Evolutionary conservation across 495 filamentous ascomycete genomes (phyloP), one percentile per base, ranked within the genome.

Genomic region (Xylaria bambusicola): DNA sequence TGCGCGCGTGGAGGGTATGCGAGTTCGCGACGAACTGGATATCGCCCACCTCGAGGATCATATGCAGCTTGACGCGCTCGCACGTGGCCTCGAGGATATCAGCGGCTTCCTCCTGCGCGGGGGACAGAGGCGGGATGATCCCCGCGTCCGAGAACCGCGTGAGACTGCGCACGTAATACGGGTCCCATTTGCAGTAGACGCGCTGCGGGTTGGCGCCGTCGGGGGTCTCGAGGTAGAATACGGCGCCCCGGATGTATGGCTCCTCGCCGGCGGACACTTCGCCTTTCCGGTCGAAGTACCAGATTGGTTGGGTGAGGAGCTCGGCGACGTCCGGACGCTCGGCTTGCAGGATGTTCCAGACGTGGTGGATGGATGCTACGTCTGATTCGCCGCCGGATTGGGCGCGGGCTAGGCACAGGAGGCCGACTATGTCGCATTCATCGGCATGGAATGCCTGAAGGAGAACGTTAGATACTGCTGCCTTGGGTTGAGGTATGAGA

Each of bases 231-330:
- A 92, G 76, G 69, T 91, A 95, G 38, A 96, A 80, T 2, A 96
- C 84, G 24, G 83, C 82, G 21, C 85, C 85, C 29, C 82, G 80
- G 68, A 93, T 89, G 66, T 83, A 97, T 52, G 87, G 85, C 36
- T 92, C 84, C 73, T 96, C 77, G 26, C 89, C 91, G 36, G 79
- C 76, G 33, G 81, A 86, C 2, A 82, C 85, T 75, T 96, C 92
- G 42, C 92, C 92, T 74, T 97, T 97, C 60, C 92, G 89, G 71
- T 97, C 92, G 68, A 97, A 94, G 75, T 94, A 95, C 92, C 92
- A 97, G 64, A 88, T 85, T 0, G 91, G 90, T 58, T 85, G 73
- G 2, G 87, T 86, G 49, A 97, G 77, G 31, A 84, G 84, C 72
- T 87, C 82, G 0, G 89, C 83, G 7, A 95, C 87, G 62, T 94